A percentile compares a stretch with the other conserved stretches of the same genome.
These are phyloP conservation scores for Boletus subparvulus DNA, from an alignment of 768 basidiomycete genomes.

Conservation along the genomic window DNA sequence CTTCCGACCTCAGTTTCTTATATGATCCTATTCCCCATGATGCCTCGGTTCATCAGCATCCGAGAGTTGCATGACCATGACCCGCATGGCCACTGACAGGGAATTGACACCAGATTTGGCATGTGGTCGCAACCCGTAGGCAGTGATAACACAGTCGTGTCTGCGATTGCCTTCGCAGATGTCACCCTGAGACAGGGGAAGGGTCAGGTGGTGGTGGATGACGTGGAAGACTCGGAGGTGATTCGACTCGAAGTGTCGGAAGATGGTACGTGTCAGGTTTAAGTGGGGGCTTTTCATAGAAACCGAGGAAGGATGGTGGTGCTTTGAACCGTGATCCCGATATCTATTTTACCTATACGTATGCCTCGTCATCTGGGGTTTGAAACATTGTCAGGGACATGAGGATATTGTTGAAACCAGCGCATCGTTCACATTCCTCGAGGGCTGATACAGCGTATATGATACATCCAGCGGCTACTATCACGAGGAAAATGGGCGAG, in stretches of 20 bases:
- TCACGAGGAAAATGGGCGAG: too few species aligned
- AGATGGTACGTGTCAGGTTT: neutral
- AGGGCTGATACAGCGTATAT: too few species aligned
- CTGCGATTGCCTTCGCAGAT: neutral
- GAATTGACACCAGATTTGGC: constrained; percentile 8
- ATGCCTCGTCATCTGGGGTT: neutral
- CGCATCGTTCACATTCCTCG: too few species aligned
- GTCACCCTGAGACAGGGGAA: neutral
- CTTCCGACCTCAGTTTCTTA: neutral
- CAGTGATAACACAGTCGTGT: neutral
- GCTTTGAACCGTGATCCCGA: neutral
- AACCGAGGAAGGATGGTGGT: neutral
- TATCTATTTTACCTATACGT: too few species aligned
- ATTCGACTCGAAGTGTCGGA: neutral
- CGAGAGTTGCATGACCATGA: neutral
- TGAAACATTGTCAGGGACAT: too few species aligned
- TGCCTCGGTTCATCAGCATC: constrained; percentile 9
- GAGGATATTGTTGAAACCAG: too few species aligned
- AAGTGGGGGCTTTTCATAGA: neutral
- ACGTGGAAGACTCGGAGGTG: neutral
- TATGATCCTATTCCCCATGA: neutral
- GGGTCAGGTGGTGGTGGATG: neutral
- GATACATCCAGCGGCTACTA: too few species aligned
- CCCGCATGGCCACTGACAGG: neutral
- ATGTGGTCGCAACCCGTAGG: neutral